phyloP scores from a whole-genome alignment of 768 basidiomycete genomes.

The Trametes cingulata region DNA sequence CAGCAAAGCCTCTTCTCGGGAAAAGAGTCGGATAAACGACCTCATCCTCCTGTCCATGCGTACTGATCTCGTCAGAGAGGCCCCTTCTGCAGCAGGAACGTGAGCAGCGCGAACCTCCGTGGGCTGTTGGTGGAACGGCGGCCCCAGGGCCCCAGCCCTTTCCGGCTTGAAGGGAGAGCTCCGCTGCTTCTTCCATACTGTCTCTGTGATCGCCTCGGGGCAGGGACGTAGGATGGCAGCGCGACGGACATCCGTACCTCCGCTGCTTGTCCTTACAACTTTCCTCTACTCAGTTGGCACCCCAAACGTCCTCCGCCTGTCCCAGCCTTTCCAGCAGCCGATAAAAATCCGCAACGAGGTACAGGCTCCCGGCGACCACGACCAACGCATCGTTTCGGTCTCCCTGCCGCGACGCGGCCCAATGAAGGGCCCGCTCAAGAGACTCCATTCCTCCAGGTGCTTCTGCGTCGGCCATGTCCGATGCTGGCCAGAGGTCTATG shows the following conservation, averaged over 20 bases:
- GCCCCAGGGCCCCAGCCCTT: not conserved
- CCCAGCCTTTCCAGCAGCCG: constrained; percentile 35
- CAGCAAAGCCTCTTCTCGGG: constrained; percentile 5
- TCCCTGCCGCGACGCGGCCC: constrained; percentile 31
- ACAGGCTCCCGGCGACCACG: constrained; percentile 88
- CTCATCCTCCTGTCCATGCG: not conserved
- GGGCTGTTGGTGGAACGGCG: not conserved
- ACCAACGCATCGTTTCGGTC: constrained; percentile 44
- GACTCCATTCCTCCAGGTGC: constrained; percentile 15
- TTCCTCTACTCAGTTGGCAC: constrained; percentile 12
- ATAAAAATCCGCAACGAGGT: constrained; percentile 93
- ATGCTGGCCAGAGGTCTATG: constrained; percentile 48
- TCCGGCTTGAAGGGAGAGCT: not conserved
- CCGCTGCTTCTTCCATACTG: not conserved
- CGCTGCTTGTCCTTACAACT: not conserved
- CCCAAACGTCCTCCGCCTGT: constrained; percentile 19
- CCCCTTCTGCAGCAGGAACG: not conserved
- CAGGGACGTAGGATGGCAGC: not conserved
- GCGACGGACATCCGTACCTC: constrained; percentile 7
- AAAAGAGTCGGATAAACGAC: constrained; percentile 19
- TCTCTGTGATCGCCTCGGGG: not conserved
- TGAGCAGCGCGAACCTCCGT: not conserved
- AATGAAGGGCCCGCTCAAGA: constrained; percentile 49
- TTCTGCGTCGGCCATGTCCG: constrained; percentile 32
- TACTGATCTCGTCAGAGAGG: not conserved